Evolutionary conservation across 306 rosid genomes (phyloP).

Genomic region (Gynostemma pentaphyllum): DNA sequence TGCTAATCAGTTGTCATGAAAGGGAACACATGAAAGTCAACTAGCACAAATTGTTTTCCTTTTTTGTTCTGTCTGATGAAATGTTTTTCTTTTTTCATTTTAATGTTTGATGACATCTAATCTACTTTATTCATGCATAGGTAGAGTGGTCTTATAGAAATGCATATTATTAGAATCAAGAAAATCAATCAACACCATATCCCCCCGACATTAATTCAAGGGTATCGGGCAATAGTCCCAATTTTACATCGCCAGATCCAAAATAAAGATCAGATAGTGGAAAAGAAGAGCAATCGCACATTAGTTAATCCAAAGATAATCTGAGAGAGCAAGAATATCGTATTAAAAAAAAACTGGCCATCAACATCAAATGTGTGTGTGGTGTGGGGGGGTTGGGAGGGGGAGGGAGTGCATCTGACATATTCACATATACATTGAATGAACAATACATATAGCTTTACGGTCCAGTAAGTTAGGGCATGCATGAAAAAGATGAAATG

Average conservation of each 20-base stretch:
- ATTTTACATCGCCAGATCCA: neutral
- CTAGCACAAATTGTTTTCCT: neutral
- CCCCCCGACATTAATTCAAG: neutral
- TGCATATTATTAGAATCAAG: neutral
- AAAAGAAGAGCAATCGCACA: neutral
- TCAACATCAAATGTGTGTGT: neutral
- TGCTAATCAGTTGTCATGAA: neutral
- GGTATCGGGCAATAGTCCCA: neutral
- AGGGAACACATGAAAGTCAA: neutral
- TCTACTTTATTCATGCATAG: neutral
- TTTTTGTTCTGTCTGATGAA: neutral
- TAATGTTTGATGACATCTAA: neutral
- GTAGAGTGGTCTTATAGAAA: neutral
- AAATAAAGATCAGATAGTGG: neutral
- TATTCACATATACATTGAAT: neutral
- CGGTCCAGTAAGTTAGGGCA: too few species aligned
- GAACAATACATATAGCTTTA: neutral
- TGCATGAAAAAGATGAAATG: neutral
- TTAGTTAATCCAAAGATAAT: neutral
- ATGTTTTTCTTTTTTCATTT: neutral
- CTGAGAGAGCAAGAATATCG: neutral
- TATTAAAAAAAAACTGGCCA: neutral
- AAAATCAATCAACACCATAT: neutral
- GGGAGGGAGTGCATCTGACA: neutral
- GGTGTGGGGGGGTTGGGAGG: too few species aligned